Evolutionary conservation across 495 filamentous ascomycete species (phyloP), one percentile per base, ranked within the genome.

Genomic region (Extremus antarcticus): DNA sequence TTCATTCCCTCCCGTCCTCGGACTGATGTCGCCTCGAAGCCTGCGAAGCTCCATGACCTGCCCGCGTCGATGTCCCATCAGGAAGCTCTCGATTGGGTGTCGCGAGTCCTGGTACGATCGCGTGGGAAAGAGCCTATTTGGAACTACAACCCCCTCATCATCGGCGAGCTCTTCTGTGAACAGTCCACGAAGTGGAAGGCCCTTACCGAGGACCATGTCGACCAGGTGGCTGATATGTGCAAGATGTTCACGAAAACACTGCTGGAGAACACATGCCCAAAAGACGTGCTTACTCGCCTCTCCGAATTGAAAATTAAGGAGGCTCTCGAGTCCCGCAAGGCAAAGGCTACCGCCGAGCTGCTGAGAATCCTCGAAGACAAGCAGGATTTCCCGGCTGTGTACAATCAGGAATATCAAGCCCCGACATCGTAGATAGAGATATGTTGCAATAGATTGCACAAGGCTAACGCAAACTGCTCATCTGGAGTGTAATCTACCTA

Each of bases 101-200:
- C 20, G 13, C 23, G 25, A 1, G 21, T 58, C 25, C 38, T 62
- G 0, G 25, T 51, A 46, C 60, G 60, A 47, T 74, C 66, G 4
- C 69, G 68, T 19, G 73, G 73, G 16, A 57, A 71, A 23, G 77
- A 82, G 55, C 62, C 80, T 21, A 75, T 75, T 9, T 75, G 76
- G 20, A 73, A 65, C n/a, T 79, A 75, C 62, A 79, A 77, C 63
- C 74, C 76, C 11, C 61, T 77, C 40, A 66, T 81, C n/a, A 68
- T 81, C 1, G 59, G 63, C 8, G 73, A 78, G 51, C 62, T 82
- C 22, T 81, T 82, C 56, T 59, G 56, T 25, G 72, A 78, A 54
- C 76, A 80, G 50, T 76, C 66, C 3, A 40, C 43, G 35, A 68
- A 66, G 1, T 81, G 75, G 78, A 58, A 70, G 50, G n/a, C 38